Conservation (phyloP, 352 stramenopile genomes). For the Thalassiosira livingstoniorum region DNA sequence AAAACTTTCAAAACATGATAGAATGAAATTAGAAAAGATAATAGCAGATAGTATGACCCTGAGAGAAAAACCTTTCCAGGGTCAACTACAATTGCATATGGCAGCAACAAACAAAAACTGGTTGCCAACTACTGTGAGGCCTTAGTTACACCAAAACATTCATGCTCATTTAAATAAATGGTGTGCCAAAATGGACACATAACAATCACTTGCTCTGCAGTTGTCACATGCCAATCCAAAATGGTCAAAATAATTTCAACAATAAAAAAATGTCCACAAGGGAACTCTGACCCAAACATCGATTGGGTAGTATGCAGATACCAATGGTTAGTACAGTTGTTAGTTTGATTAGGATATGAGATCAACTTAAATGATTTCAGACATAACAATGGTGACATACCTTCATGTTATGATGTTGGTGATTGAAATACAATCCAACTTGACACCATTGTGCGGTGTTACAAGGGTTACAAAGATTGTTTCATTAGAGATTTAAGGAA, state of each 20-base stretch:
- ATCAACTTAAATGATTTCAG: slow-evolving; percentile 1
- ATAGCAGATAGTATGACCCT: background rate
- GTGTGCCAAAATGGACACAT: background rate
- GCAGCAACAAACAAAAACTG: slow-evolving; percentile 2
- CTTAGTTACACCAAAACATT: slow-evolving; percentile 1
- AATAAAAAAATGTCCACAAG: background rate
- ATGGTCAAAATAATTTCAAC: background rate
- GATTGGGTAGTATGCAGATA: background rate
- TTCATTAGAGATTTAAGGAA: background rate
- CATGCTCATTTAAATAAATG: background rate
- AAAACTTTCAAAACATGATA: background rate
- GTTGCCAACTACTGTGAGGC: slow-evolving; percentile 7
- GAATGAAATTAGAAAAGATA: background rate
- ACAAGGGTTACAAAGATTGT: slow-evolving; percentile 8
- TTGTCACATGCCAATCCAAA: background rate
- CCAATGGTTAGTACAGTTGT: background rate
- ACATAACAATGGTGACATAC: background rate
- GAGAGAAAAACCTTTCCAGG: background rate
- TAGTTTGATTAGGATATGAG: slow-evolving; percentile 2
- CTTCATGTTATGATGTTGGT: background rate
- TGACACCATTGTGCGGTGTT: background rate
- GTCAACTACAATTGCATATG: background rate
- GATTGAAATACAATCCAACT: background rate
- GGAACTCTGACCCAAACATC: slow-evolving; percentile 1
- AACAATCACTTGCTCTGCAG: background rate